phyloP scores from a whole-genome alignment of 208 protist genomes.

The Novymonas esmeraldas region DNA sequence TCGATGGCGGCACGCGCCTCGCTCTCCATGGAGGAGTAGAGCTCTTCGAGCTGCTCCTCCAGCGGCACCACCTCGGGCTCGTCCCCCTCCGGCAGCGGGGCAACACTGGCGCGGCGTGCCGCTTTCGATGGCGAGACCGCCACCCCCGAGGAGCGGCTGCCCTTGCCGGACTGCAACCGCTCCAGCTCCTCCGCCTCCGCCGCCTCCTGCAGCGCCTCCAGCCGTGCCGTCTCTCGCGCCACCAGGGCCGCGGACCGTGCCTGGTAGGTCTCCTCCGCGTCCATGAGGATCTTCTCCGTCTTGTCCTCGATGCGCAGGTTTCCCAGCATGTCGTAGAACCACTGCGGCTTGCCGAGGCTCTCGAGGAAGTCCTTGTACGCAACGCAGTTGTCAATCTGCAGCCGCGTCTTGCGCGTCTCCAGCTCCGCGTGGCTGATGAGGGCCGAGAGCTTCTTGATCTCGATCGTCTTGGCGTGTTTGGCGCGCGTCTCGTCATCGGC shows the following conservation, averaged over 20 bases:
- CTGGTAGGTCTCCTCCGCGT: slow-evolving; percentile 57
- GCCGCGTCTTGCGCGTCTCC: slow-evolving; percentile 91
- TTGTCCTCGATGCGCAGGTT: slow-evolving; percentile 68
- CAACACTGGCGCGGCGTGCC: background rate
- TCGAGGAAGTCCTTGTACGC: slow-evolving; percentile 95
- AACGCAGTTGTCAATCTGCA: slow-evolving; percentile 92
- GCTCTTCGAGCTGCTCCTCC: slow-evolving; percentile 53
- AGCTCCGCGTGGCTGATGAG: slow-evolving; percentile 86
- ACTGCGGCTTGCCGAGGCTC: slow-evolving; percentile 83
- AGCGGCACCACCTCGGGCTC: slow-evolving; percentile 41
- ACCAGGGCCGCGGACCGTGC: slow-evolving; percentile 31
- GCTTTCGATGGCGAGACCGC: background rate
- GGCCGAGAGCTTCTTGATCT: slow-evolving; percentile 96
- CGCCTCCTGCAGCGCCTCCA: slow-evolving; percentile 1
- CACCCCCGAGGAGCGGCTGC: background rate
- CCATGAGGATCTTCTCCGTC: slow-evolving; percentile 56
- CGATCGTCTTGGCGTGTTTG: slow-evolving; percentile 92
- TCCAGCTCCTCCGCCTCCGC: slow-evolving; percentile 4
- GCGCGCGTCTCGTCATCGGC: slow-evolving; percentile 92
- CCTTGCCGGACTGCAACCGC: background rate
- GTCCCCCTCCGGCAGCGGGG: slow-evolving; percentile 15
- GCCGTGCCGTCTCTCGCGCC: slow-evolving; percentile 13
- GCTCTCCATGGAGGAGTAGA: slow-evolving; percentile 56
- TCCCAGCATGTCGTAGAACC: slow-evolving; percentile 82
- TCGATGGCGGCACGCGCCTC: slow-evolving; percentile 54